Conservation (phyloP, 2,329 filamentous ascomycete genomes). For the Elsinoe ampelina region DNA sequence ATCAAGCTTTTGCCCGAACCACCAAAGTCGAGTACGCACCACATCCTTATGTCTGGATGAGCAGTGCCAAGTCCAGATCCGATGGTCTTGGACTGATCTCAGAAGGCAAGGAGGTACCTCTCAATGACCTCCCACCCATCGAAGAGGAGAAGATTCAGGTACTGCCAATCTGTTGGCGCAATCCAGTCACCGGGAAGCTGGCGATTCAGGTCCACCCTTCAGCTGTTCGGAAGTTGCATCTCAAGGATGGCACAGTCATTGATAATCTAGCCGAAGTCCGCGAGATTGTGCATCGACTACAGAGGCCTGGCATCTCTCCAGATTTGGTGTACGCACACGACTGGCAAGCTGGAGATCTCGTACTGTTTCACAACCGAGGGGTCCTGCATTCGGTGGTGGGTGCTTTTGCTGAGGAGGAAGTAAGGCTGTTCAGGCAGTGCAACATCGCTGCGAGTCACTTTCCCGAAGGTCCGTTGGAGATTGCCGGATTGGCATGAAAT, state of each 20-base stretch:
- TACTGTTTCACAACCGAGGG: conserved; percentile 70
- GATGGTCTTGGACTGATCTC: conserved; percentile 64
- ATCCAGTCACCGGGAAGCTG: conserved; percentile 58
- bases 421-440: conserved; percentile 67
- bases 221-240: conserved; percentile 59
- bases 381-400: conserved; percentile 67
- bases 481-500: neutral
- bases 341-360: conserved; percentile 67
- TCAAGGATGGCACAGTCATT: conserved; percentile 57
- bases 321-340: conserved; percentile 62
- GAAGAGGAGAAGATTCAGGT: conserved; percentile 59
- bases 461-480: conserved; percentile 41
- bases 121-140: conserved; percentile 53
- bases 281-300: conserved; percentile 60
- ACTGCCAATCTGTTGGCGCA: conserved; percentile 69
- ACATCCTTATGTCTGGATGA: conserved; percentile 80
- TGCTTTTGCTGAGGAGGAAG: conserved; percentile 62
- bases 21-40: conserved; percentile 66
- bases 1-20: conserved; percentile 57
- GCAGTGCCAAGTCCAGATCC: conserved; percentile 53
- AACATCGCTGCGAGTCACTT: conserved; percentile 60
- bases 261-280: conserved; percentile 58
- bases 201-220: conserved; percentile 67
- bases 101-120: conserved; percentile 53
- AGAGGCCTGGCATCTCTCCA: conserved; percentile 63